A percentile compares a stretch with the other conserved stretches of the same genome.
These are phyloP conservation scores for Boehmeria nivea DNA, from an alignment of 306 rosid genomes.

Conservation along the genomic window DNA sequence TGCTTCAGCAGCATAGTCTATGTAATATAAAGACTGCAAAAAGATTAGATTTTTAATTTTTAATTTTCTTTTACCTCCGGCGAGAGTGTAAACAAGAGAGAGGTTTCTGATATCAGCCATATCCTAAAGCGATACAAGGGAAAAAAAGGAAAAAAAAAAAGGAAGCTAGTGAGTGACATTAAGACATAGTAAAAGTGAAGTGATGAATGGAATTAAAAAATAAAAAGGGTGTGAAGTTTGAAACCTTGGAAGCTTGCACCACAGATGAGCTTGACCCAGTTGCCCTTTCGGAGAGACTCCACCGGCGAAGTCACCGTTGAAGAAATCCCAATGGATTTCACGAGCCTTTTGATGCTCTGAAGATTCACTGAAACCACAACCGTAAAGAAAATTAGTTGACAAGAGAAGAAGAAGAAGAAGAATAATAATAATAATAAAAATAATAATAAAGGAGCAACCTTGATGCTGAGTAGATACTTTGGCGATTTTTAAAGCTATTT, in stretches of 20 bases:
- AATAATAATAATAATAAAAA: no score
- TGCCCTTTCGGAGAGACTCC: conserved; percentile 42
- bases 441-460: no score
- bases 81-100: conserved; percentile 85
- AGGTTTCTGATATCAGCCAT: conserved; percentile 85
- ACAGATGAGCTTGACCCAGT: conserved; percentile 66
- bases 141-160: no score
- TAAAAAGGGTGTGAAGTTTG: not conserved
- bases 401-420: no score
- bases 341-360: conserved; percentile 34
- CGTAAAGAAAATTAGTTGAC: no score
- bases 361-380: conserved; percentile 20
- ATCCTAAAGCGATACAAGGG: conserved; percentile 38
- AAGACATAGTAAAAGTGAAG: no score
- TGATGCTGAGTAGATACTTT: no score
- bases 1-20: conserved; percentile 92
- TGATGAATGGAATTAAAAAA: no score
- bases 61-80: conserved; percentile 78
- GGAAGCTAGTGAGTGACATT: not conserved
- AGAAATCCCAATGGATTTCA: conserved; percentile 31
- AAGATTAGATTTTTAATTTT: no score
- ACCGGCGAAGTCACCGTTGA: conserved; percentile 42
- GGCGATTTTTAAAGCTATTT: no score
- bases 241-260: conserved; percentile 84
- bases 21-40: no score